These are phyloP conservation scores for Citrus unshiu DNA, from an alignment of 345 rosid species.

Conservation along the genomic window DNA sequence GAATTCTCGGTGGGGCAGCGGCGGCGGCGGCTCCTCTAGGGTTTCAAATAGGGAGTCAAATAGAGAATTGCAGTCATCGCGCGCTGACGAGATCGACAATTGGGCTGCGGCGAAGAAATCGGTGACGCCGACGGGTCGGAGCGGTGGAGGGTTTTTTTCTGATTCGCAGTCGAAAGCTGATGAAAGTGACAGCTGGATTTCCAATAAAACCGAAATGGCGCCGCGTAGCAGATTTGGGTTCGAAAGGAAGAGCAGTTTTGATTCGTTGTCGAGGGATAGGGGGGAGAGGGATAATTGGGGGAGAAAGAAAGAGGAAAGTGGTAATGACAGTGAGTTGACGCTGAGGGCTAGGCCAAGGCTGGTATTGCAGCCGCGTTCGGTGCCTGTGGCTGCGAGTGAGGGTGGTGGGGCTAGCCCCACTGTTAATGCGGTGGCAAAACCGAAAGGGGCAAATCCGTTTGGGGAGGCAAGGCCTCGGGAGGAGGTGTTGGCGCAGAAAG, in stretches of 20 bases:
- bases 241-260: conserved; percentile 67
- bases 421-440: conserved; percentile 21
- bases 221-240: conserved; percentile 38
- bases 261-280: conserved; percentile 59
- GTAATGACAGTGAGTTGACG: conserved; percentile 11
- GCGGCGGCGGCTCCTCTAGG: conserved; percentile 41
- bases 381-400: conserved; percentile 35
- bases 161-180: conserved; percentile 88
- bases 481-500: conserved; percentile 90
- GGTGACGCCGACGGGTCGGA: conserved; percentile 10
- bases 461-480: conserved; percentile 97
- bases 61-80: conserved; percentile 58
- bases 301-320: conserved; percentile 59
- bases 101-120: conserved; percentile 75
- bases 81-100: conserved; percentile 91
- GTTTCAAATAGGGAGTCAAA: conserved; percentile 39
- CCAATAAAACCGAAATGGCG: conserved; percentile 36
- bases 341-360: conserved; percentile 54
- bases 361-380: conserved; percentile 70
- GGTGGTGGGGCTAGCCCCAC: conserved; percentile 1
- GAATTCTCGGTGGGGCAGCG: conserved; percentile 44
- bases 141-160: conserved; percentile 39
- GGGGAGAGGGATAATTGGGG: conserved; percentile 75
- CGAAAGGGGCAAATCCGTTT: conserved; percentile 70
- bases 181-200: conserved; percentile 78